These are phyloP conservation scores for Amylocarpus encephaloides DNA, from an alignment of 2,329 filamentous ascomycete species.

Conservation along the genomic window DNA sequence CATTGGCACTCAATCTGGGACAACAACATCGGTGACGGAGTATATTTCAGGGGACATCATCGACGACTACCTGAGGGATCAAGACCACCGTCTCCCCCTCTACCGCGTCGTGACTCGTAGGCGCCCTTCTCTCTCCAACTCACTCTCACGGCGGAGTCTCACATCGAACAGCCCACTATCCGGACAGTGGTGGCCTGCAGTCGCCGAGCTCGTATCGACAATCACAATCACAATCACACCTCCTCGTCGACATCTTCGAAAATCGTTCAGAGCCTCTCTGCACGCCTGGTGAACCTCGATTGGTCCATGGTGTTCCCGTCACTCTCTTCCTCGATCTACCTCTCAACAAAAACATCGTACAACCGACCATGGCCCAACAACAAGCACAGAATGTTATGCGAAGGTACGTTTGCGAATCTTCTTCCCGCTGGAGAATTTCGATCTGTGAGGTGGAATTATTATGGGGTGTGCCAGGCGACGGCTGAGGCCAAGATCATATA, in stretches of 20 bases:
- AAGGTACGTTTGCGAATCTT: slow-evolving; percentile 31
- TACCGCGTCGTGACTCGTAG: neutral
- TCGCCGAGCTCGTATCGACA: slow-evolving; percentile 23
- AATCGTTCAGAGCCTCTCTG: slow-evolving; percentile 5
- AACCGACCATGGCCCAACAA: slow-evolving; percentile 30
- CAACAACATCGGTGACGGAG: slow-evolving; percentile 1
- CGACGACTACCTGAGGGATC: neutral
- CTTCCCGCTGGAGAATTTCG: neutral
- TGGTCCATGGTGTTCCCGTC: slow-evolving; percentile 21
- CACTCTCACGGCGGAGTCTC: no score
- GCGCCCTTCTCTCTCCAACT: neutral
- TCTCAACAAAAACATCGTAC: slow-evolving; percentile 9
- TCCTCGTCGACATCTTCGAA: slow-evolving; percentile 5
- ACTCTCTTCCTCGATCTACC: slow-evolving; percentile 1
- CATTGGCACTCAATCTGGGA: neutral
- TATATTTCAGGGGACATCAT: slow-evolving; percentile 2
- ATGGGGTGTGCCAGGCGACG: no score
- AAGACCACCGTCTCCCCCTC: neutral
- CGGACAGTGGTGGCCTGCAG: slow-evolving; percentile 14
- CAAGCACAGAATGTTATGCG: slow-evolving; percentile 39
- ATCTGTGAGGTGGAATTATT: neutral
- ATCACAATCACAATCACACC: slow-evolving; percentile 13
- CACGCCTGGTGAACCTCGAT: slow-evolving; percentile 14
- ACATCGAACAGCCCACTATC: slow-evolving; percentile 12
- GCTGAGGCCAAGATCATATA: no score